These are phyloP conservation scores for Tolypocladium ophioglossoides DNA, from an alignment of 2,329 filamentous ascomycete species.

Conservation along the genomic window DNA sequence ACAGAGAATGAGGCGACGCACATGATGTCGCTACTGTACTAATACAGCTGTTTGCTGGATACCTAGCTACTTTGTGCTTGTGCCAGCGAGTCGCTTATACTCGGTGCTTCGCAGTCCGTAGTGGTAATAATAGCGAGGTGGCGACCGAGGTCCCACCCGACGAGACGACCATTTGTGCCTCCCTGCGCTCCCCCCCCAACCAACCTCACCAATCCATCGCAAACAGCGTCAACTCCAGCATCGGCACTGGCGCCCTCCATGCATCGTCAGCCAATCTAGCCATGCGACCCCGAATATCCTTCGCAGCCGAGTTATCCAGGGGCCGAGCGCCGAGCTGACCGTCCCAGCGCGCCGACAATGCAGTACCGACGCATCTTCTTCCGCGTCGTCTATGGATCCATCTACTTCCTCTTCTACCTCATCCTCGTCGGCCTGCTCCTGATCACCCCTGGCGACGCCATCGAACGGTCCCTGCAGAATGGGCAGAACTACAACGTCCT, in stretches of 20 bases:
- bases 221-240: not conserved
- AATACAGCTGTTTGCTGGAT: not conserved
- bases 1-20: not conserved
- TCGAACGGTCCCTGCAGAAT: conserved; percentile 63
- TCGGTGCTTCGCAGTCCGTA: too few relatives aligned
- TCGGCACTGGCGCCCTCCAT: conserved; percentile 5
- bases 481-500: conserved; percentile 69
- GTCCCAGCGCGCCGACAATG: conserved; percentile 4
- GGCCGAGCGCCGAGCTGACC: conserved; percentile 5
- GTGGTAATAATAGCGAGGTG: too few relatives aligned
- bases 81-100: too few relatives aligned
- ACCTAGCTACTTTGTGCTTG: not conserved
- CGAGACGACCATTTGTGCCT: not conserved
- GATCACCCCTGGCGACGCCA: conserved; percentile 69
- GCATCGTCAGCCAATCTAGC: conserved; percentile 12
- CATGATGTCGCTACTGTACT: not conserved
- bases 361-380: conserved; percentile 43
- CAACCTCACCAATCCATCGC: not conserved
- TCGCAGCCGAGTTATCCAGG: conserved; percentile 4
- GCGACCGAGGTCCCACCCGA: not conserved
- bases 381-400: conserved; percentile 68
- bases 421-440: conserved; percentile 64
- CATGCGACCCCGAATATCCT: conserved; percentile 13
- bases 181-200: not conserved
- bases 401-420: conserved; percentile 68